A percentile compares a stretch with the other conserved stretches of the same genome.
phyloP scores from a whole-genome alignment of 305 asterid species.

The Rubia peregrina region DNA sequence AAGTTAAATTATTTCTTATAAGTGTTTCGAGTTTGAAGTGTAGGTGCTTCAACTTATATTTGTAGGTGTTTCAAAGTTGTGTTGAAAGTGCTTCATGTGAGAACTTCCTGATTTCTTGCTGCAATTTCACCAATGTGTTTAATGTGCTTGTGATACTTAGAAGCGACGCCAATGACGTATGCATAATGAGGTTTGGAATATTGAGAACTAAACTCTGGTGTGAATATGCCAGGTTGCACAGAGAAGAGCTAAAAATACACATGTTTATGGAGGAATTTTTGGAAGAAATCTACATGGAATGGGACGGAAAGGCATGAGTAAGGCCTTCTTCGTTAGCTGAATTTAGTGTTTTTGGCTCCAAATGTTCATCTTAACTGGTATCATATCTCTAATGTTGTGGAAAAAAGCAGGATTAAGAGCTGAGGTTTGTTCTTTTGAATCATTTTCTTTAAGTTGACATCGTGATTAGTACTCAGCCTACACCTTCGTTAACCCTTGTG shows the following conservation, averaged over 20 bases:
- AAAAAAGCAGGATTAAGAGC: not conserved
- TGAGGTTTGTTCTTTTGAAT: not conserved
- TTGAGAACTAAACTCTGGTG: slow-evolving; percentile 3
- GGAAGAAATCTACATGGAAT: slow-evolving; percentile 72
- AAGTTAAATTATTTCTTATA: too few relatives aligned
- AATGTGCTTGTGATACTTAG: too few relatives aligned
- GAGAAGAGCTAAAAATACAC: slow-evolving; percentile 69
- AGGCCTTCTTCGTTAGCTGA: slow-evolving; percentile 11
- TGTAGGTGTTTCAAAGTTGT: too few relatives aligned
- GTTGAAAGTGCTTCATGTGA: too few relatives aligned
- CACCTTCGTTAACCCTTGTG: not conserved
- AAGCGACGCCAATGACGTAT: too few relatives aligned
- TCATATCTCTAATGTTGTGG: not conserved
- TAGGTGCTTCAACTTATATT: too few relatives aligned
- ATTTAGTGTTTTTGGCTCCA: not conserved
- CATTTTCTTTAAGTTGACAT: not conserved
- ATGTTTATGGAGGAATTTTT: slow-evolving; percentile 76
- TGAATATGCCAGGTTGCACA: slow-evolving; percentile 58
- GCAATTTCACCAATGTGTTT: too few relatives aligned
- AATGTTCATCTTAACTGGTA: not conserved
- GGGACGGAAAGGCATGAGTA: slow-evolving; percentile 78
- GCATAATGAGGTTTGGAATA: not conserved
- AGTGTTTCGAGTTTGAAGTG: too few relatives aligned
- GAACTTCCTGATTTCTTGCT: too few relatives aligned
- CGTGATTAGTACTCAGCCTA: not conserved